Percentiles rank a stretch among this genome's conserved stretches.
These are phyloP conservation scores for Pharus latifolius DNA, from an alignment of 176 grass and related monocot species.

Conservation along the genomic window DNA sequence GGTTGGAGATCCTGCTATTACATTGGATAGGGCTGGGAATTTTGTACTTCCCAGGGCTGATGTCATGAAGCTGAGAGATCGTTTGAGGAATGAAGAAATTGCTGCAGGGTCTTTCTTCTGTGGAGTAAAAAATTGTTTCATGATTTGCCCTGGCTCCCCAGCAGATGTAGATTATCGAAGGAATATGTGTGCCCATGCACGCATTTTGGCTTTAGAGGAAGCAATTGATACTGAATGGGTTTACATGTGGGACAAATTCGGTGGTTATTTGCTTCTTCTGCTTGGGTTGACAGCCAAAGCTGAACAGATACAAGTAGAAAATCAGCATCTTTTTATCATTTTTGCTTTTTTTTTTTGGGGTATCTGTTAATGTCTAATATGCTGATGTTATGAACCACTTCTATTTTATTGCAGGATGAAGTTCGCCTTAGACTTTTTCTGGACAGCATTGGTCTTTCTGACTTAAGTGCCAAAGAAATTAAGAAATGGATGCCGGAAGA, in stretches of 20 bases:
- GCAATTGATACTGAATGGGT: constrained; percentile 99
- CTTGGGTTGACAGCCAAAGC: constrained; percentile 98
- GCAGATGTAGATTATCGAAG: constrained; percentile 70
- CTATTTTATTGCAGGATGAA: constrained; percentile 73
- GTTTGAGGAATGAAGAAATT: constrained; percentile 87
- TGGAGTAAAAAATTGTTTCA: constrained; percentile 56
- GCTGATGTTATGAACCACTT: background rate
- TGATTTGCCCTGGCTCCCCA: constrained; percentile 41
- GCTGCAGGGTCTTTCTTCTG: constrained; percentile 74
- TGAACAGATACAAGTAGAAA: constrained; percentile 95
- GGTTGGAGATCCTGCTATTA: constrained; percentile 90
- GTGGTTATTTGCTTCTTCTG: constrained; percentile 96
- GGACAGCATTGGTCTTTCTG: constrained; percentile 95
- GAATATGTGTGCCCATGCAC: constrained; percentile 99
- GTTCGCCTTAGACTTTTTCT: constrained; percentile 98
- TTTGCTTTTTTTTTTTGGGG: background rate
- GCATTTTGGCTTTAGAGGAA: constrained; percentile 95
- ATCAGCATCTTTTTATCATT: background rate
- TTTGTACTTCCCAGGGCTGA: constrained; percentile 98
- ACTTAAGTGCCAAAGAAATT: constrained; percentile 99
- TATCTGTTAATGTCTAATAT: constrained; percentile 1
- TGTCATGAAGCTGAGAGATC: constrained; percentile 97
- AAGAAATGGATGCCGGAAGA: constrained; percentile 99
- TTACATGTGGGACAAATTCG: constrained; percentile 99
- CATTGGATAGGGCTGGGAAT: constrained; percentile 90